Evolutionary conservation across 768 basidiomycete species (phyloP), one percentile per base, ranked within the genome.

Genomic region (Ramaria sp.): DNA sequence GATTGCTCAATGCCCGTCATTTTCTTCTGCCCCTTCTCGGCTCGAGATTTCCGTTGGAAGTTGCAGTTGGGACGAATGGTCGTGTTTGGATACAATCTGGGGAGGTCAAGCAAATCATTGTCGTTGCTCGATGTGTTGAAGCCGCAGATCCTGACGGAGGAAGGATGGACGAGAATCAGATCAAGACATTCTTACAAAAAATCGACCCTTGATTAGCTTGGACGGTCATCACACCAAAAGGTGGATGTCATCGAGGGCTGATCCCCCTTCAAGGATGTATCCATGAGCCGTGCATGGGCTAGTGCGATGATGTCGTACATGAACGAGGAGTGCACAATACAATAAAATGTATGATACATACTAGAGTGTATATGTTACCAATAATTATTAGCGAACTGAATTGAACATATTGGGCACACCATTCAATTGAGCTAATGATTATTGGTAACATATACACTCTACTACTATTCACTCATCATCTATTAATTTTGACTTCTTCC

Each of bases 61-160:
- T 76, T 1, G 94, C 92, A 1, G 82, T 92, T 1, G 96, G 96
- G 0, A 74, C 88, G 68, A 99, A 99, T 66, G 95, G 94, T 1
- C 80, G 88, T 43, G 81, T 96, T 17, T 98, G 95, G 95, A 69
- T 97, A 62, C 86, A 76, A 58, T 74, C 91, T 7, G 83, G 84
- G 62, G 84, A 88, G 43, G 70, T 77, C 11, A 81, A 77, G 61
- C 82, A 89, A 63, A 85, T 82, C 10, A 87, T 97, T 51, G 83
- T 84, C 6, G 73, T 85, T 22, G 74, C 81, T 57, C 78, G 89
- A 49, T 89, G 90, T 65, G 84, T 98, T 39, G 85, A 92, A 66
- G 83, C 79, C 15, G 83, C 81, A 11, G 91, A 95, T 68, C 79
- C 86, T 20, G 86, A 87, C 59, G 82, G 82, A 4, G 81, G 78